Percentiles rank a stretch among this genome's conserved stretches.
These are phyloP conservation scores for Coniochaeta sp. DNA, from an alignment of 2,329 filamentous ascomycete species.

Conservation along the genomic window DNA sequence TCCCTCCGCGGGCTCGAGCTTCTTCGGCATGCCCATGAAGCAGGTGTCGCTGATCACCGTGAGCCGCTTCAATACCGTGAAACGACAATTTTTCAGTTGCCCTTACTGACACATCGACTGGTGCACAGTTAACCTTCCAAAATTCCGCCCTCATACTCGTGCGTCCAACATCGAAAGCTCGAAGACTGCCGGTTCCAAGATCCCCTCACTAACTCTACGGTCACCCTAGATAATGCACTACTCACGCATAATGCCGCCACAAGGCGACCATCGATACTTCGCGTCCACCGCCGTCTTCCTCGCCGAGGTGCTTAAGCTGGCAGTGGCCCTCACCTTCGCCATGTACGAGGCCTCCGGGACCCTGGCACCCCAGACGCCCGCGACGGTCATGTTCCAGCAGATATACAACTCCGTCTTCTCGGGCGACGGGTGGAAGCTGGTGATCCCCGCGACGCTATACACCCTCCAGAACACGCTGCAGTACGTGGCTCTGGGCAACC, in stretches of 20 bases:
- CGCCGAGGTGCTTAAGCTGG: conserved; percentile 86
- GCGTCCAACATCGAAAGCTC: conserved; percentile 17
- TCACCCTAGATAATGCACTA: conserved; percentile 76
- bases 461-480: conserved; percentile 91
- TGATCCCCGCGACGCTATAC: conserved; percentile 80
- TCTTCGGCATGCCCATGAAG: conserved; percentile 60
- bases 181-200: not conserved
- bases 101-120: conserved; percentile 15
- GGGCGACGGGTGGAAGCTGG: conserved; percentile 90
- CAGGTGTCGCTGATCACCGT: conserved; percentile 60
- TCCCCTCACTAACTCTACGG: conserved; percentile 2
- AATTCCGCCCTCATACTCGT: conserved; percentile 73
- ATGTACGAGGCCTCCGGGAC: conserved; percentile 79
- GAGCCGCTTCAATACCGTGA: conserved; percentile 16
- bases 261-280: conserved; percentile 80
- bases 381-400: conserved; percentile 71
- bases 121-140: conserved; percentile 63
- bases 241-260: conserved; percentile 83
- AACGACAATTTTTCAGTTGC: conserved; percentile 1
- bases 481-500: conserved; percentile 83
- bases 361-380: conserved; percentile 70
- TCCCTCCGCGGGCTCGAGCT: conserved; percentile 31
- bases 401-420: conserved; percentile 77
- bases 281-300: conserved; percentile 91
- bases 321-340: conserved; percentile 77